Evolutionary conservation across 108 stramenopile species (phyloP).

Genomic region (Cyclostephanos invisitatus): DNA sequence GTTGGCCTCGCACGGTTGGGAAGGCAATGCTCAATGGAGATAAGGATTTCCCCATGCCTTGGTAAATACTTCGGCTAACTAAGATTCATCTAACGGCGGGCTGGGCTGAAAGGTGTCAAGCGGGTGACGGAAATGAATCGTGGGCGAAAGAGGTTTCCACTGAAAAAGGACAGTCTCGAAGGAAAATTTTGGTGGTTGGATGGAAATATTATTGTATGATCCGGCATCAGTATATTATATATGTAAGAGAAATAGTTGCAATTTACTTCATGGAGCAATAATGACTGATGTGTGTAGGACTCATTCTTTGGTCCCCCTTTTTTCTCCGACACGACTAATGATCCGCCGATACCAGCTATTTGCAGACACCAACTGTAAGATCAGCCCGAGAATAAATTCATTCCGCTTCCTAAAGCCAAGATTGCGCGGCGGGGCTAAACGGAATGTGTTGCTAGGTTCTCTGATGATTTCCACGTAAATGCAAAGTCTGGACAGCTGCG

Average conservation of each 20-base stretch:
- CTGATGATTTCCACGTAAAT: no score
- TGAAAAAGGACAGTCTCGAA: neutral
- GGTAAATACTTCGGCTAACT: slow-evolving; percentile 12
- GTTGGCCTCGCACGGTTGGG: slow-evolving; percentile 47
- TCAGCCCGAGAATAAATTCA: no score
- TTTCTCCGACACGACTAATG: neutral
- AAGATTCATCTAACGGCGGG: slow-evolving; percentile 1
- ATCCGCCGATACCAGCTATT: neutral
- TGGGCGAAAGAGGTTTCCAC: neutral
- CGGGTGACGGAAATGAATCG: neutral
- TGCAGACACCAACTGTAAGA: neutral
- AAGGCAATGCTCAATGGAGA: slow-evolving; percentile 41
- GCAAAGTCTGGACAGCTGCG: no score
- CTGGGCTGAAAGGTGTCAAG: no score
- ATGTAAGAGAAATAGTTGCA: neutral
- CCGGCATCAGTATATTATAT: neutral
- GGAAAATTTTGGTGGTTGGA: neutral
- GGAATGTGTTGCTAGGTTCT: no score
- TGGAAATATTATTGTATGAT: neutral
- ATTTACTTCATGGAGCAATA: neutral
- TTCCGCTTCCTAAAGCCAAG: no score
- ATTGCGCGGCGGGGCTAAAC: no score
- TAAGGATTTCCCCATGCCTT: slow-evolving; percentile 37
- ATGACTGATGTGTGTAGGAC: neutral
- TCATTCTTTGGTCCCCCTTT: neutral